Conservation (phyloP, 139 green algal genomes). For the Edaphochlamys debaryana region DNA sequence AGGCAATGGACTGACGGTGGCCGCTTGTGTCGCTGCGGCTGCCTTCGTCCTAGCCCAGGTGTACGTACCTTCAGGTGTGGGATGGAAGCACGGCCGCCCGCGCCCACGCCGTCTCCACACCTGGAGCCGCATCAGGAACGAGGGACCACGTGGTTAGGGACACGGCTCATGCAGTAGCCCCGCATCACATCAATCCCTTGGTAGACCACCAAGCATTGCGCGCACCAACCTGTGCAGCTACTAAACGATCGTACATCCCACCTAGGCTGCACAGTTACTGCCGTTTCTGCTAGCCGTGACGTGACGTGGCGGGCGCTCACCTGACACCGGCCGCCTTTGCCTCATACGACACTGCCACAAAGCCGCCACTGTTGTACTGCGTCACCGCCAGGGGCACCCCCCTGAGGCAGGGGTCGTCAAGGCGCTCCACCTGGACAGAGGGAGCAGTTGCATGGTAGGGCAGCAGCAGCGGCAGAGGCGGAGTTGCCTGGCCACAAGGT, state of each 20-base stretch:
- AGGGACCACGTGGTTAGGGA: too few species aligned
- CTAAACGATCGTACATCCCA: too few species aligned
- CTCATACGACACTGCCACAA: conserved; percentile 77
- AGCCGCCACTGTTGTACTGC: conserved; percentile 76
- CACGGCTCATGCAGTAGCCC: too few species aligned
- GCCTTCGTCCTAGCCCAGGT: too few species aligned
- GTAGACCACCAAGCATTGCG: too few species aligned
- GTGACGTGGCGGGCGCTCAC: too few species aligned
- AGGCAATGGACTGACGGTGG: not conserved
- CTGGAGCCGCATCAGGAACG: not conserved
- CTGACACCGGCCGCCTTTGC: conserved; percentile 67
- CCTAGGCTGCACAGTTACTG: too few species aligned
- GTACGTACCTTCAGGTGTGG: conserved; percentile 42
- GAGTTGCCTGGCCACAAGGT: too few species aligned
- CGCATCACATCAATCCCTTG: too few species aligned
- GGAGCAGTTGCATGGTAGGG: not conserved
- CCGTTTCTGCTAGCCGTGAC: too few species aligned
- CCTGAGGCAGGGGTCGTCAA: conserved; percentile 65
- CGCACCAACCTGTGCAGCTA: too few species aligned
- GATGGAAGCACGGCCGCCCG: conserved; percentile 54
- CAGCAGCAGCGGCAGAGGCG: not conserved
- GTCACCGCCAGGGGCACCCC: conserved; percentile 67
- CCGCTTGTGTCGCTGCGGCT: too few species aligned
- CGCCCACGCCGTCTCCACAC: conserved; percentile 71
- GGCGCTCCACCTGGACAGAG: conserved; percentile 61